A percentile compares a stretch with the other conserved stretches of the same genome.
Conservation (phyloP, 345 rosid species). For the Gossypium anomalum region DNA sequence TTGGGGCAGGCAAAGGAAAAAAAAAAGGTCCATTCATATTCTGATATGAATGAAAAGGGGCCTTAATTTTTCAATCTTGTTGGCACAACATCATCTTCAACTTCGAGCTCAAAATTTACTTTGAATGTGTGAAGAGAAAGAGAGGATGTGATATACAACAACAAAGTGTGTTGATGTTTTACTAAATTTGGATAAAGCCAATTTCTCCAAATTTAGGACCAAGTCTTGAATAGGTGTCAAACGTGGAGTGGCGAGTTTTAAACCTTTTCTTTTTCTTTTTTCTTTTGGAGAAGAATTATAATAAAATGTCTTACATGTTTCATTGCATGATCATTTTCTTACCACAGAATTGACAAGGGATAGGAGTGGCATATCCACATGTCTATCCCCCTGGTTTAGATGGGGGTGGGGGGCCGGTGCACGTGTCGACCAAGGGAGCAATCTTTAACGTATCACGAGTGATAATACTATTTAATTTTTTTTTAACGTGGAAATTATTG, state of each 20-base stretch:
- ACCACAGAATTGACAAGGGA: background rate
- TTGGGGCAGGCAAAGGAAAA: background rate
- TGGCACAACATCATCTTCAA: background rate
- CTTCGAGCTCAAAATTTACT: background rate
- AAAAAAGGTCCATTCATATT: background rate
- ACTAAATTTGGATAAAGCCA: slow-evolving; percentile 19
- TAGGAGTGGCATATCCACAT: background rate
- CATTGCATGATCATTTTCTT: background rate
- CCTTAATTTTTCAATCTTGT: background rate
- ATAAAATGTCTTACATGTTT: background rate
- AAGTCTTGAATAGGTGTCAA: slow-evolving; percentile 6
- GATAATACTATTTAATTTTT: background rate
- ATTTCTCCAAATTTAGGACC: background rate
- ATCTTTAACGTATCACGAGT: background rate
- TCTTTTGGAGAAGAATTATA: background rate
- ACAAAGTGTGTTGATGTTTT: background rate
- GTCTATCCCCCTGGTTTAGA: background rate
- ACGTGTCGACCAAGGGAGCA: slow-evolving; percentile 11
- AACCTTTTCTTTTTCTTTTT: background rate
- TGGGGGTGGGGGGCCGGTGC: background rate
- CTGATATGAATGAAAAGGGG: background rate
- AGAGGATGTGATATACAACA: background rate
- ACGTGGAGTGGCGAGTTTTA: background rate
- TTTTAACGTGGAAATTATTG: too few relatives aligned
- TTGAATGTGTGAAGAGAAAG: background rate